Evolutionary conservation across 129 eudicot genomes (phyloP), one percentile per base, ranked within the genome.

Genomic region (Heracleum sosnowskyi): DNA sequence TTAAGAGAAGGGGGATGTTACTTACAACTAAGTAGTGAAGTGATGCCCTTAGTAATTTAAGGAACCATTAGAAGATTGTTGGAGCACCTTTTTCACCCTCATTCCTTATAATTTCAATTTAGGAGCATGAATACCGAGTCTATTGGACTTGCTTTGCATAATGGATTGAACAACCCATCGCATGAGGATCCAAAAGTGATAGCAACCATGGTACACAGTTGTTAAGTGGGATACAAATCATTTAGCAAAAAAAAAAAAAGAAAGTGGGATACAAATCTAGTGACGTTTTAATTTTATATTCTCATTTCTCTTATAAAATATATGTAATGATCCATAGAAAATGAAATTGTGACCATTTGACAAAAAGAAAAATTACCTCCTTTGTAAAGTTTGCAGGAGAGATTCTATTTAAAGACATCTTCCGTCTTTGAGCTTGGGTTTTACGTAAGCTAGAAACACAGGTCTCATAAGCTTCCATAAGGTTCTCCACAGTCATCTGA

Each of bases 301-400:
- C 66, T 57, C 68, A n/a, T 26, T 60, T 60, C 15, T 42, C 15
- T 10, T 0, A 0, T 0, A 20, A 9, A 49, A 55, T 7, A 20
- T 28, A 55, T 55, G 66, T 64, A 29, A 63, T 1, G 24, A 66
- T 7, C 17, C 72, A 31, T 66, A 66, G 39, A 66, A 29, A 66
- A 31, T 33, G 39, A 13, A 29, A 31, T 66, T 13, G 20, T 66
- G 40, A 72, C 16, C 13, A 41, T 80, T 22, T 73, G 41, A 69
- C 7, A 40, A 49, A 68, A 64, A 47, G 26, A 66, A 78, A 64
- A 18, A 39, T n/a, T 86, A 96, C 99, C 97, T 96, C 95, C 85
- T 90, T 92, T 22, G 97, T 90, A 82, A 90, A 96, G 83, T 96
- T 96, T 57, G 87, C 97, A 33, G 99, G 99, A 79, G 86, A 80